Evolutionary conservation across 805 yeast species (phyloP).

Genomic region (Wickerhamiella lipophila): DNA sequence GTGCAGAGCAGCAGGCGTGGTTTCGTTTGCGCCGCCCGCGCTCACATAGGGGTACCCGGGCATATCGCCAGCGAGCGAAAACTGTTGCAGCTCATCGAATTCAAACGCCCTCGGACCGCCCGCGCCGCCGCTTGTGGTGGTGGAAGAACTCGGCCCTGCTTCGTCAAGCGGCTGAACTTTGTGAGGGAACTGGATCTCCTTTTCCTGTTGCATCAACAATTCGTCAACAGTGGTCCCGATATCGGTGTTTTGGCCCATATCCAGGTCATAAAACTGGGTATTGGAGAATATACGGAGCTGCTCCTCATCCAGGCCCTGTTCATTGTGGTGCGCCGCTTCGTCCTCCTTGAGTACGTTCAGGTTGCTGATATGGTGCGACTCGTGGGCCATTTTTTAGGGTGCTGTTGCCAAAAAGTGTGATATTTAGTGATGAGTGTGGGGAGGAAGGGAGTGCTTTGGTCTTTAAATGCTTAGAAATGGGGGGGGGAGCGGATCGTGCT

Average conservation of each 20-base stretch:
- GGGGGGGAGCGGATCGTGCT: not conserved
- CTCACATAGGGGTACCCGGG: slow-evolving; percentile 18
- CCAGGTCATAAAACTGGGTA: slow-evolving; percentile 35
- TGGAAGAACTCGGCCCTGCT: slow-evolving; percentile 10
- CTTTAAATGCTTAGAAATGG: not conserved
- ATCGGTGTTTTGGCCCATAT: slow-evolving; percentile 33
- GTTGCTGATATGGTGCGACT: not conserved
- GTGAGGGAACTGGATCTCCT: slow-evolving; percentile 27
- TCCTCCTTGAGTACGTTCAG: slow-evolving; percentile 9
- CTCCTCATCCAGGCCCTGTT: slow-evolving; percentile 24
- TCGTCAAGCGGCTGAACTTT: slow-evolving; percentile 15
- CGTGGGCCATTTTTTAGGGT: not conserved
- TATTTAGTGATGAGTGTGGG: not conserved
- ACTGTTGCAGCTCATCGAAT: slow-evolving; percentile 24
- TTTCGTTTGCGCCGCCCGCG: not conserved
- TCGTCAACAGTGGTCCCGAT: slow-evolving; percentile 32
- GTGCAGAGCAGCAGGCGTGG: slow-evolving; percentile 10
- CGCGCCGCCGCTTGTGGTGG: not conserved
- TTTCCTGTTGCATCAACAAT: slow-evolving; percentile 31
- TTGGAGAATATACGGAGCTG: slow-evolving; percentile 31
- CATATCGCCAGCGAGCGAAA: slow-evolving; percentile 27
- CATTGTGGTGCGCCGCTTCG: slow-evolving; percentile 7
- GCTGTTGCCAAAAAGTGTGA: slow-evolving; percentile 3
- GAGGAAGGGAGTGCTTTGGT: too few species aligned
- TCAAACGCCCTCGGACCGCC: slow-evolving; percentile 20